Evolutionary conservation across 371 early-diverging fungal genomes (phyloP).

Genomic region (Mucor racemosus): DNA sequence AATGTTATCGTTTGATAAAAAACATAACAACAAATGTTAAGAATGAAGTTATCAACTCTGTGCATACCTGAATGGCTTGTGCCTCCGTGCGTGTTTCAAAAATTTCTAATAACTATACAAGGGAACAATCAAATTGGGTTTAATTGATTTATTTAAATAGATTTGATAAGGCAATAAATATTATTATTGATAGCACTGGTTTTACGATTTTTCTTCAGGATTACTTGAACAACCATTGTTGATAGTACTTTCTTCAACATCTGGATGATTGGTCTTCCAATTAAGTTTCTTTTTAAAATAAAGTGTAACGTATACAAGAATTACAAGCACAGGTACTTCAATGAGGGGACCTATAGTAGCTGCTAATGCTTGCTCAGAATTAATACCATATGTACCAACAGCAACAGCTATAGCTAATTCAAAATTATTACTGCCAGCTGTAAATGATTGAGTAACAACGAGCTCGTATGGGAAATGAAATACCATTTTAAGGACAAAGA

Average conservation of each 20-base stretch:
- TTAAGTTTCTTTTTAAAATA: conserved; percentile 30
- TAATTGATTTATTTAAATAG: too few relatives aligned
- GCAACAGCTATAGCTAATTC: conserved; percentile 82
- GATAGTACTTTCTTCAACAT: background rate
- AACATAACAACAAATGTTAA: too few relatives aligned
- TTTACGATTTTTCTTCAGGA: too few relatives aligned
- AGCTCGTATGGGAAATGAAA: conserved; percentile 48
- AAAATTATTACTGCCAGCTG: conserved; percentile 78
- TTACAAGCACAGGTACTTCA: conserved; percentile 69
- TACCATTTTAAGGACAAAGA: conserved; percentile 39
- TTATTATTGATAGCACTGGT: too few relatives aligned
- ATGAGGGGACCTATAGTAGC: conserved; percentile 78
- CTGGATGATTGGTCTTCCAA: background rate
- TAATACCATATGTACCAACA: conserved; percentile 69
- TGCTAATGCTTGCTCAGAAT: conserved; percentile 69
- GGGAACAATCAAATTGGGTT: too few relatives aligned
- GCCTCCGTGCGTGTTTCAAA: too few relatives aligned
- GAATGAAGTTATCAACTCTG: too few relatives aligned
- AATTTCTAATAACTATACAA: too few relatives aligned
- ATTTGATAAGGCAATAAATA: too few relatives aligned
- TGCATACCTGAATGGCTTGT: too few relatives aligned
- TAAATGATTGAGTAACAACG: conserved; percentile 70
- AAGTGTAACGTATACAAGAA: conserved; percentile 33
- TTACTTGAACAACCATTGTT: too few relatives aligned
- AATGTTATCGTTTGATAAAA: too few relatives aligned